Evolutionary conservation across 2,329 filamentous ascomycete genomes (phyloP).

Genomic region (Hirsutella minnesotensis): DNA sequence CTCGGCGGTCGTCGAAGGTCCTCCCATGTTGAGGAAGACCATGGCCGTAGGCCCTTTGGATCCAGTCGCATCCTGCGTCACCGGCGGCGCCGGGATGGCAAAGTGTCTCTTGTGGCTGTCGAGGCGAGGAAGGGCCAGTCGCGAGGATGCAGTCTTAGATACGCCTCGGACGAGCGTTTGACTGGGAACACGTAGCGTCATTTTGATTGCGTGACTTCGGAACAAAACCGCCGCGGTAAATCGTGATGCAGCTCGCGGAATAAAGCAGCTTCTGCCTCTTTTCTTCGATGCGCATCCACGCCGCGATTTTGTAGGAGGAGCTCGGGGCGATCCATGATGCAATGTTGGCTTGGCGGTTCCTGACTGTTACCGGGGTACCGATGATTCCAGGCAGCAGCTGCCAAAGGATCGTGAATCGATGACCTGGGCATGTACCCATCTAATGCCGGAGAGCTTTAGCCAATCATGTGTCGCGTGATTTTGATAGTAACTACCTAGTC

Average conservation of each 20-base stretch:
- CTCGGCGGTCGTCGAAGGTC: conserved; percentile 77
- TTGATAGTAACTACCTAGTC: conserved; percentile 1
- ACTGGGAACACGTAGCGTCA: conserved; percentile 20
- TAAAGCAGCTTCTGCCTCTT: no score
- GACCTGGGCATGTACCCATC: conserved; percentile 6
- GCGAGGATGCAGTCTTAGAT: conserved; percentile 13
- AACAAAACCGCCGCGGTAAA: background rate
- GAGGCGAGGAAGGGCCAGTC: conserved; percentile 17
- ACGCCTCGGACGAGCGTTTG: conserved; percentile 17
- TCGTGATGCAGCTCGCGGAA: no score
- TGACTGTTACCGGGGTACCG: background rate
- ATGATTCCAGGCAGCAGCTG: background rate
- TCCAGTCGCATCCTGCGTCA: conserved; percentile 63
- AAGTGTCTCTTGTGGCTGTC: conserved; percentile 19
- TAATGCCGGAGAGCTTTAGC: conserved; percentile 4
- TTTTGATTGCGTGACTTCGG: conserved; percentile 5
- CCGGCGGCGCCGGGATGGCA: conserved; percentile 49
- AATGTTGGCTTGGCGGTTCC: no score
- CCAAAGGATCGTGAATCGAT: no score
- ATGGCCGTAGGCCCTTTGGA: conserved; percentile 83
- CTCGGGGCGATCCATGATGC: no score
- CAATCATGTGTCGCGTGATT: conserved; percentile 17
- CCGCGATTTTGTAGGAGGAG: background rate
- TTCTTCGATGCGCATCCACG: background rate
- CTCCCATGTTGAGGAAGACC: conserved; percentile 99